Base-by-base conservation (phyloP, 2,329 filamentous ascomycete species). In the Diplodia corticola region DNA sequence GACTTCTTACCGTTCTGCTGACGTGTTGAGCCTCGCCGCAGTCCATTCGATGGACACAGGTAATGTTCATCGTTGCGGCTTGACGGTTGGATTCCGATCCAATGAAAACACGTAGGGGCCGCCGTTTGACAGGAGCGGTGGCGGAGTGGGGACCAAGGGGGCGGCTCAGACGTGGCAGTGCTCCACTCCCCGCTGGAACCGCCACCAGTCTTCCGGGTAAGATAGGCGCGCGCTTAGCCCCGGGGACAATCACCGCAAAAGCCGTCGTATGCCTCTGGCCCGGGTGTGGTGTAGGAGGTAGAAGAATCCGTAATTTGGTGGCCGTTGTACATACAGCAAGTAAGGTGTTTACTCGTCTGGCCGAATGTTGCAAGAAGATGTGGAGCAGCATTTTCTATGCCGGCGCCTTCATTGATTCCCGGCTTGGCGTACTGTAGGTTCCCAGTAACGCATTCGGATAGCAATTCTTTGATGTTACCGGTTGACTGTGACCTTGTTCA, bases 101-200 rank as follows among this genome's bases (percentile, higher is more conserved):
- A 2, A 22, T 48, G 37, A 22, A 59, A 5, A 17, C 12, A 26
- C n/a, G 54, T 26, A 28, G 20, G 15, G 35, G 35, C 35, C 22
- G 15, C 24, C 35, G 30, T 55, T 55, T 55, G 51, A 37, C 24
- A 10, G 30, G 20, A 24, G 54, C 33, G 35, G 37, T 59, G 55
- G 37, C 37, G 37, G 37, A 30, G 37, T 59, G 55, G 55, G 15
- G 55, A 30, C 55, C 37, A 59, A 59, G 55, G 55, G 54, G 37
- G 55, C 55, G 55, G 55, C 37, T 22, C 55, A 46, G 55, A 59
- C 55, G 55, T 59, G 55, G 55, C 55, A 59, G 20, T 59, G 37
- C 55, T 59, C 55, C 55, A 59, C 55, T 22, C 17, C 55, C 24
- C 37, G 22, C 12, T 20, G 37, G 24, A 44, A 22, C 15, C 24